These are phyloP conservation scores for Chalciporus sphaerocephalus DNA, from an alignment of 768 basidiomycete genomes.

Conservation along the genomic window DNA sequence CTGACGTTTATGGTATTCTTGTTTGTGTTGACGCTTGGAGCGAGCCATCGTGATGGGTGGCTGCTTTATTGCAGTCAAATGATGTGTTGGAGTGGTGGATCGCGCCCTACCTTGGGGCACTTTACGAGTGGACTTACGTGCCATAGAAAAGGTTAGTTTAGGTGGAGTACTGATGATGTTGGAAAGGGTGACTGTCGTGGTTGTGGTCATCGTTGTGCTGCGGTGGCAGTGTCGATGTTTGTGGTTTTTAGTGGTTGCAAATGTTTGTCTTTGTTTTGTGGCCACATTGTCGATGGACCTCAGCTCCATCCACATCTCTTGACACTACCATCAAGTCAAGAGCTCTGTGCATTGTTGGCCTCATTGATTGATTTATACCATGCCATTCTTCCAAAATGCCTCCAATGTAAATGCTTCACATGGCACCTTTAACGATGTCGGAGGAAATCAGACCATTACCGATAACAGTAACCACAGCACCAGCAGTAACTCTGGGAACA, in stretches of 20 bases:
- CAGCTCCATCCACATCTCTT: background rate
- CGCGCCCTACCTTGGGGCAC: conserved; percentile 27
- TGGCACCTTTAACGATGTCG: conserved; percentile 20
- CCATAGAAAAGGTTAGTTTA: conserved; percentile 9
- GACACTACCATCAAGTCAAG: background rate
- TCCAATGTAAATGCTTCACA: conserved; percentile 13
- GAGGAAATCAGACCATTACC: conserved; percentile 15
- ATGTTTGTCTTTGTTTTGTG: conserved; percentile 5
- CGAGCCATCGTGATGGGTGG: conserved; percentile 7
- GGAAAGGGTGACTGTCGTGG: conserved; percentile 1
- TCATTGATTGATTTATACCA: background rate
- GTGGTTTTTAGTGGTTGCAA: background rate
- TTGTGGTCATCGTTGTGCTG: conserved; percentile 1
- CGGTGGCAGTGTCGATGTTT: background rate
- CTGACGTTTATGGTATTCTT: conserved; percentile 18
- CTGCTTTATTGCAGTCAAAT: conserved; percentile 27
- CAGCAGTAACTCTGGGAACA: conserved; percentile 16
- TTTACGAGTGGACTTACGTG: conserved; percentile 19
- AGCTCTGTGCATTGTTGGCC: background rate
- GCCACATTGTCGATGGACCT: background rate
- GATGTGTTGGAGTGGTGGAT: conserved; percentile 19
- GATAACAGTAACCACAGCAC: conserved; percentile 19
- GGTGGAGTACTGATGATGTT: conserved; percentile 2
- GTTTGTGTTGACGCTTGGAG: conserved; percentile 22
- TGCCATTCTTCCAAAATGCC: conserved; percentile 27